Base-by-base conservation (phyloP, 306 rosid genomes). In the Fragaria nilgerrensis region DNA sequence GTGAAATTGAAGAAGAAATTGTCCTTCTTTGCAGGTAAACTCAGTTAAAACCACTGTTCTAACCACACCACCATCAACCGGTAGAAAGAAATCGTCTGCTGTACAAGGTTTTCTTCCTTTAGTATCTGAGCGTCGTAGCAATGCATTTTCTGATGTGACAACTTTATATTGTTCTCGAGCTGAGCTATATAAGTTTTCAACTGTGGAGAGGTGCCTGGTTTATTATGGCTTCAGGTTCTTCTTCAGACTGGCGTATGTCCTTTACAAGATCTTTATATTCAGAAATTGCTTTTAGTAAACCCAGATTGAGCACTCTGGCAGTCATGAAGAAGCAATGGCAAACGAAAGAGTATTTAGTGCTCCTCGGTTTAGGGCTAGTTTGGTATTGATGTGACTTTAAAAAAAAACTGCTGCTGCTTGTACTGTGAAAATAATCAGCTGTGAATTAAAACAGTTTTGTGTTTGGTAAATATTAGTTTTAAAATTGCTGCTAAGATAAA, bases 251-350 rank as follows among this genome's bases (percentile, higher is more conserved):
- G 73, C 92, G 85, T 79, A 92, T 91, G 67, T 89, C 97, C 99
- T 95, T 93, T 79, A 77, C 94, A 73, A 92, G 85, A 86, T 95
- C 92, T 82, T 89, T 90, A 87, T 88, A 92, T 86, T 92, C 97
- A 36, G 97, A 92, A 80, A 95, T 87, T 78, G 97, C 97, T 87
- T 92, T 92, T 72, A 95, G 85, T 83, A 92, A 87, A 68, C 99
- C 99, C 78, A 95, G 78, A 83, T 92, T 87, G 81, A 95, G 97
- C 85, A 92, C 97, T 87, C 99, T 89, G 55, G 94, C 94, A 62
- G 97, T 95, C 97, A 95, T 90, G 88, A 95, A 95, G 94, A 95
- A 95, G 85, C 97, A 95, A 83, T 90, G 97, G 4, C 97, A 92
- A 79, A 89, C 92, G 84, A 95, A 90, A 72, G 95, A 78, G 81